Conservation (phyloP, 1,284 basidiomycete species). For the Inonotus hispidus region DNA sequence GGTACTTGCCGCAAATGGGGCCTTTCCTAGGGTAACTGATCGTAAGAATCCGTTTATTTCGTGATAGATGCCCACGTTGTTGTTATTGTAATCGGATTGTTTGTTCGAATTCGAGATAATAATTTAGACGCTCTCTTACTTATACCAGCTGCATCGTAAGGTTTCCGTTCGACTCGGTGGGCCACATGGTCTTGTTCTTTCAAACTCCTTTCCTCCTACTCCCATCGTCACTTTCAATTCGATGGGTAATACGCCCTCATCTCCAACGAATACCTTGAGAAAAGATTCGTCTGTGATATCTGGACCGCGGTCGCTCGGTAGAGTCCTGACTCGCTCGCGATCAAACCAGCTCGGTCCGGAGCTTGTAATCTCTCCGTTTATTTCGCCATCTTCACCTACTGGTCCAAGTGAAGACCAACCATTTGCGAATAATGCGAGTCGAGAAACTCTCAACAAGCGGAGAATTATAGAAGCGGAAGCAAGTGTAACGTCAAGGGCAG, state of each 20-base stretch:
- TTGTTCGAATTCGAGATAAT: too few species aligned
- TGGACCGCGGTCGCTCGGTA: slow-evolving; percentile 3
- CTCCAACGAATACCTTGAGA: slow-evolving; percentile 9
- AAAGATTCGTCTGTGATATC: slow-evolving; percentile 14
- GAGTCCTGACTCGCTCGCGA: neutral
- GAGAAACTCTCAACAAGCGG: neutral
- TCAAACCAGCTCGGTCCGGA: slow-evolving; percentile 12
- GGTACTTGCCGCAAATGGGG: slow-evolving; percentile 76
- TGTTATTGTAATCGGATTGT: neutral
- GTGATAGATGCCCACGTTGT: too few species aligned
- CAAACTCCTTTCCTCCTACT: neutral
- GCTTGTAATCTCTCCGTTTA: slow-evolving; percentile 7
- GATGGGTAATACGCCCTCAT: slow-evolving; percentile 16
- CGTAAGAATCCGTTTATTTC: slow-evolving; percentile 46
- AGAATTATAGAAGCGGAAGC: neutral
- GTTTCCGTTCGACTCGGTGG: neutral
- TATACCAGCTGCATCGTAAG: neutral
- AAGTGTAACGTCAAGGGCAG: neutral
- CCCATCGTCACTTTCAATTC: neutral
- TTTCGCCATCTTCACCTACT: neutral
- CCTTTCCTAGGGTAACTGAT: slow-evolving; percentile 74
- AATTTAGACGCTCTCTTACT: too few species aligned
- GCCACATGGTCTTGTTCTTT: neutral
- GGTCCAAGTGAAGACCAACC: neutral
- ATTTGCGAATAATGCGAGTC: slow-evolving; percentile 1